Conservation (phyloP, 805 yeast genomes). For the Saccharomycopsis sp. region DNA sequence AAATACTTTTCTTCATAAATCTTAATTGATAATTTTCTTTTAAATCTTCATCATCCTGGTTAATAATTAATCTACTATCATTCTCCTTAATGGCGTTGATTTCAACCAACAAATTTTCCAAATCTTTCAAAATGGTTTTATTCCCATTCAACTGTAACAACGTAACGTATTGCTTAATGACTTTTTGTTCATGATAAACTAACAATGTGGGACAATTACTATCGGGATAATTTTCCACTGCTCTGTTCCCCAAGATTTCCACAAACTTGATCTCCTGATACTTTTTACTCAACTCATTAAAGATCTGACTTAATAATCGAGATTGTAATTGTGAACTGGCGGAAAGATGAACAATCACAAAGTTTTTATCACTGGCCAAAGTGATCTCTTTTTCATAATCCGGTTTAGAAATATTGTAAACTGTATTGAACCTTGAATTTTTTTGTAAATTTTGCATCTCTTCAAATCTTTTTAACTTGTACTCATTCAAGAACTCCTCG, state of each 20-base stretch:
- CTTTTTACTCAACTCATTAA: slow-evolving; percentile 47
- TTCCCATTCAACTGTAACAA: slow-evolving; percentile 78
- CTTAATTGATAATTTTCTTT: slow-evolving; percentile 43
- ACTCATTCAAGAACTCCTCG: slow-evolving; percentile 74
- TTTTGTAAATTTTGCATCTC: slow-evolving; percentile 55
- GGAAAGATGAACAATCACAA: slow-evolving; percentile 72
- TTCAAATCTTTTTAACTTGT: slow-evolving; percentile 67
- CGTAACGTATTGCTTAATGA: slow-evolving; percentile 73
- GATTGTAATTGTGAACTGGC: slow-evolving; percentile 62
- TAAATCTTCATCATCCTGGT: slow-evolving; percentile 46
- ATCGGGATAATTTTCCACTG: slow-evolving; percentile 88
- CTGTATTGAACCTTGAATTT: slow-evolving; percentile 57
- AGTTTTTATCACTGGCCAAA: slow-evolving; percentile 48
- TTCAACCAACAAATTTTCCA: slow-evolving; percentile 63
- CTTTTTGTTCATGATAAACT: slow-evolving; percentile 69
- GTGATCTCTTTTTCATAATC: slow-evolving; percentile 85
- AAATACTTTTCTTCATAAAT: slow-evolving; percentile 47
- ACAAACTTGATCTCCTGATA: slow-evolving; percentile 82
- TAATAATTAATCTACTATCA: slow-evolving; percentile 57
- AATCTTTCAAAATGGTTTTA: slow-evolving; percentile 54
- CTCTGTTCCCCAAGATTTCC: slow-evolving; percentile 84
- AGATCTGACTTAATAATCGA: slow-evolving; percentile 52
- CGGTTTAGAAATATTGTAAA: slow-evolving; percentile 71
- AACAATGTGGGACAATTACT: slow-evolving; percentile 84
- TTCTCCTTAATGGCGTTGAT: slow-evolving; percentile 52